Base-by-base conservation (phyloP, 495 filamentous ascomycete species). In the Penicillium riverlandense region DNA sequence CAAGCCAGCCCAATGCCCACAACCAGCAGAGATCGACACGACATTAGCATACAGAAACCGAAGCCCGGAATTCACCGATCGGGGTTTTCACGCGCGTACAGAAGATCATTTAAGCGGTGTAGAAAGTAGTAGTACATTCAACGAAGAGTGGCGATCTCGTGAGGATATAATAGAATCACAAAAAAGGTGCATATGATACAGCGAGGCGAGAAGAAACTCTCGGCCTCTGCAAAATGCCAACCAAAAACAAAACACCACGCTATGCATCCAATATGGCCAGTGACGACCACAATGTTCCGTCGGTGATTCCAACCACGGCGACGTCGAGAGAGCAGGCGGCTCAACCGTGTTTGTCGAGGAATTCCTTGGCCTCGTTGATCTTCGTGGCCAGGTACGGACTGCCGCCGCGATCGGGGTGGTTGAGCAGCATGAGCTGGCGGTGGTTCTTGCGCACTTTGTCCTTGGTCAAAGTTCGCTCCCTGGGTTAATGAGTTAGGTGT, bases 331-430 rank as follows among this genome's bases (percentile, higher is more conserved):
- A 16, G 10, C 22, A 7, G 13, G 38, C 14, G 37, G 40, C 38
- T 52, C 50, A 71, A 29, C 41, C 41, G 34, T 69, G 55, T 70
- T 96, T 97, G 64, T 97, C 91, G 55, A 97, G 59, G 51, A 96
- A 84, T 63, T 97, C 91, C 65, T 97, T 97, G 34, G 91, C 91
- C 65, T 97, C 91, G 65, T 97, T 97, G 61, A 97, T 85, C 63
- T 98, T 98, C 37, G 89, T 95, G 8, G 92, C 92, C 43, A 98
- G 63, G 63, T 96, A 99, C 29, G 92, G 92, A 61, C 90, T 96
- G 13, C 92, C 92, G 41, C 92, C 92, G 49, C 92, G 87, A 67
- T 99, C 92, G 29, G 92, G 92, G 67, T 99, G 92, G 70, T 99
- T 99, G 48, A 94, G 72, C 41, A 99, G 78, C 92, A 99, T 99